Conservation (phyloP, 768 basidiomycete species). For the Galerina sulciceps region DNA sequence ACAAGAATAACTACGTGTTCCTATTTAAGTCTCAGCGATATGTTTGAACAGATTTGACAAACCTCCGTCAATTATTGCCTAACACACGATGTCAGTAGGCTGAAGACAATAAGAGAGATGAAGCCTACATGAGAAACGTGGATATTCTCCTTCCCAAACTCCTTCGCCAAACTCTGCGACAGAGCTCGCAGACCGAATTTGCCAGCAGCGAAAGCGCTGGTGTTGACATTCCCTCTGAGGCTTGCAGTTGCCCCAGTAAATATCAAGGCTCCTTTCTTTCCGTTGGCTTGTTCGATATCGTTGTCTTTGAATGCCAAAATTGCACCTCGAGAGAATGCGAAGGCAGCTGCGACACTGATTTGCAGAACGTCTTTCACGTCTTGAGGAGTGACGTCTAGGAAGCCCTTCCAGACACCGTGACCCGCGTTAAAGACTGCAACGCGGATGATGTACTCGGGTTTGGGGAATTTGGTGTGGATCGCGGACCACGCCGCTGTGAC, state of each 20-base stretch:
- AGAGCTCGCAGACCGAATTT: conserved; percentile 68
- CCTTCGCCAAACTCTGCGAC: conserved; percentile 74
- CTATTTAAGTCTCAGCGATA: neutral
- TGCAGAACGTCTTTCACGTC: conserved; percentile 57
- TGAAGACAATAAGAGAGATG: conserved; percentile 27
- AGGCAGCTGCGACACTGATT: conserved; percentile 59
- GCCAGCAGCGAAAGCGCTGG: conserved; percentile 65
- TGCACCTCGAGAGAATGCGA: conserved; percentile 65
- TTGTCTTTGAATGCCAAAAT: conserved; percentile 66
- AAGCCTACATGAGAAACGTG: conserved; percentile 74
- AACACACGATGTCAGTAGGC: neutral
- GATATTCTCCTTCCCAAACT: conserved; percentile 75
- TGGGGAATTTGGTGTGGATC: conserved; percentile 49
- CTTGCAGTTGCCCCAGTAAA: conserved; percentile 79
- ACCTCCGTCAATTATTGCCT: conserved; percentile 77
- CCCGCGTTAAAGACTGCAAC: conserved; percentile 71
- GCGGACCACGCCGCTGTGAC: conserved; percentile 53
- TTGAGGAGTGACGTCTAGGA: conserved; percentile 63
- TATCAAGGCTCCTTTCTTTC: conserved; percentile 65
- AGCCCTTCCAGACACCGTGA: conserved; percentile 63
- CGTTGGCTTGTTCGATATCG: conserved; percentile 46
- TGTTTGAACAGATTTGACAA: conserved; percentile 12
- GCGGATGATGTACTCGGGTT: conserved; percentile 54
- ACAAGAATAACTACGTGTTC: conserved; percentile 36
- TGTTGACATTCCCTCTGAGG: conserved; percentile 61